Base-by-base conservation (phyloP, 164 flowering plant genomes). In the Vitis amurensis region DNA sequence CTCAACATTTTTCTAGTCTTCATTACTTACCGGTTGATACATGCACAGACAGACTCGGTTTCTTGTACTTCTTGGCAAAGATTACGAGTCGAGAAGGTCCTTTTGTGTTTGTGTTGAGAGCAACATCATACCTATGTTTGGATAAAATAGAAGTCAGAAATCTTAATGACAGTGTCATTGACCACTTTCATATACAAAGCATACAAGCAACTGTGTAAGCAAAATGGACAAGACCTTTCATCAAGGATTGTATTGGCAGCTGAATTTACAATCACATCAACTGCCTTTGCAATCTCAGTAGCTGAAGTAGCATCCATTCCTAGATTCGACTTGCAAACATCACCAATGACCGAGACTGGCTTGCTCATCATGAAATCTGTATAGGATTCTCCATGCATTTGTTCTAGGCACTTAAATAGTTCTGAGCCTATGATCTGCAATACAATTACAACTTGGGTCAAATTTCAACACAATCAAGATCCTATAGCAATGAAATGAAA, bases 1-100 rank as follows among this genome's bases (percentile, higher is more conserved):
- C 14, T 11, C n/a, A 11, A 53, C 6, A 13, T 11, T 53, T 53
- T n/a, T 13, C 15, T 13, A 1, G n/a, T 53, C 44, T 37, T 3
- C 44, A 37, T 13, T 12, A 53, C 56, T 55, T 74, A 65, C 83
- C 83, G 14, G 83, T 80, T 14, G 83, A 81, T 9, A 81, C 70
- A 60, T 81, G 84, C 23, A 79, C 29, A 59, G 75, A 77, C 51
- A 82, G 71, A 23, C 66, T 68, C 30, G 80, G 70, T 19, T 78
- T 80, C 59, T 65, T 67, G 71, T 83, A 82, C 47, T 71, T 68
- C 61, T 74, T 82, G 4, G 82, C 86, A 73, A 82, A 78, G 51
- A 50, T 27, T 68, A 82, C 61, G 11, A 78, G 71, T 2, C 80
- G 78, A 11, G 52, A 63, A 9, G 84, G 79, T 51, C 86, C 86